Conservation (phyloP, 305 asterid genomes). For the Petunia hybrid region DNA sequence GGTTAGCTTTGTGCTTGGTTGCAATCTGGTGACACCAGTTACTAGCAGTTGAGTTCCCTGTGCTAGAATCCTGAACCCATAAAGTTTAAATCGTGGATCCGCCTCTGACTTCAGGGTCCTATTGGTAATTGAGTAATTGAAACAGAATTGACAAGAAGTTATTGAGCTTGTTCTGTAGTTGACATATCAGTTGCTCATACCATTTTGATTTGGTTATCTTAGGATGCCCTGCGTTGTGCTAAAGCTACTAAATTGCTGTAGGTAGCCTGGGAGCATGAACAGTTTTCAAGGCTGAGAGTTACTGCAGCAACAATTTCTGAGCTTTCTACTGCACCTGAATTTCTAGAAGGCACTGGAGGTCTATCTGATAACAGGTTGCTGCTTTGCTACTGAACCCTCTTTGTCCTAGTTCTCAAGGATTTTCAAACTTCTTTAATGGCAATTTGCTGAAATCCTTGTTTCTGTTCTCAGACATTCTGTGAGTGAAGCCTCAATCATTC, state of each 20-base stretch:
- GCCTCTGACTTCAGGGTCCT: not conserved
- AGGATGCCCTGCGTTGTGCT: slow-evolving; percentile 36
- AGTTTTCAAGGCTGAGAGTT: slow-evolving; percentile 85
- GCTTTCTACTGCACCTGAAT: slow-evolving; percentile 83
- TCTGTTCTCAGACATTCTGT: slow-evolving; percentile 58
- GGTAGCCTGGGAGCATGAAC: slow-evolving; percentile 99
- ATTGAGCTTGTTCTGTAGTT: slow-evolving; percentile 11
- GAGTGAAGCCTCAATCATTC: slow-evolving; percentile 72
- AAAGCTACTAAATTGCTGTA: slow-evolving; percentile 53
- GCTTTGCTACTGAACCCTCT: slow-evolving; percentile 28
- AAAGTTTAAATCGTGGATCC: no score
- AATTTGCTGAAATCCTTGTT: slow-evolving; percentile 41
- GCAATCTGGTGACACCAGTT: not conserved
- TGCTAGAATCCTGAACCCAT: no score
- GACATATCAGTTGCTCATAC: slow-evolving; percentile 13
- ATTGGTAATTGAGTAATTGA: not conserved
- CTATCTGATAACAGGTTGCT: slow-evolving; percentile 81
- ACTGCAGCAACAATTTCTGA: slow-evolving; percentile 91
- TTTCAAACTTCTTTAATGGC: slow-evolving; percentile 32
- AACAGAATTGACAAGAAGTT: not conserved
- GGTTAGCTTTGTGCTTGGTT: slow-evolving; percentile 7
- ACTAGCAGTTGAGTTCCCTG: no score
- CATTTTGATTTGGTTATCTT: slow-evolving; percentile 8
- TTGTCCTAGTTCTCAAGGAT: not conserved
- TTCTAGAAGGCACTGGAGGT: slow-evolving; percentile 80